These are phyloP conservation scores for Fraxinus paxiana DNA, from an alignment of 305 asterid species.

Conservation along the genomic window DNA sequence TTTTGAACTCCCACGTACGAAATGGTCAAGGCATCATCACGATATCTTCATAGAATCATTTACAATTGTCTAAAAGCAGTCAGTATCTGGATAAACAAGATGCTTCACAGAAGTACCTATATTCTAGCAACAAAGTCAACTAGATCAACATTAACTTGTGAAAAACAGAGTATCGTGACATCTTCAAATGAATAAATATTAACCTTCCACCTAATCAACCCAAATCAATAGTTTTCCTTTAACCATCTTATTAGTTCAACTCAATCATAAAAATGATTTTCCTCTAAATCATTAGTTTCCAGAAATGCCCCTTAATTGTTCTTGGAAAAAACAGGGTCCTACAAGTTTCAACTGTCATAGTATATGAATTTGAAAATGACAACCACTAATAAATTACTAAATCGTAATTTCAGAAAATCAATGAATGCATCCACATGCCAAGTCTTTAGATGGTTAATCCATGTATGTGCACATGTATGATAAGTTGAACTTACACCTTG, in stretches of 20 bases:
- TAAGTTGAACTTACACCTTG: conserved; percentile 3
- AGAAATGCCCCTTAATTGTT: background rate
- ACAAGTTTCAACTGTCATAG: background rate
- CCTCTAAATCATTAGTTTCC: background rate
- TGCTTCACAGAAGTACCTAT: background rate
- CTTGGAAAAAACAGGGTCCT: background rate
- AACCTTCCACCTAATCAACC: background rate
- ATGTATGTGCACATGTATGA: background rate
- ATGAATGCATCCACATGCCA: background rate
- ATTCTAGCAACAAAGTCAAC: background rate
- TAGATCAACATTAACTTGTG: background rate
- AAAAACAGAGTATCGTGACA: background rate
- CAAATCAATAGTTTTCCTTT: background rate
- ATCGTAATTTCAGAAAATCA: background rate
- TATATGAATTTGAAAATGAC: background rate
- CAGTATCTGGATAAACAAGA: background rate
- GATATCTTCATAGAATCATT: background rate
- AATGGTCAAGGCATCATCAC: background rate
- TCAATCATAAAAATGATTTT: background rate
- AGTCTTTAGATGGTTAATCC: background rate
- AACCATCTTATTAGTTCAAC: background rate
- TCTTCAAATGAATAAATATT: background rate
- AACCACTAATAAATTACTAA: background rate
- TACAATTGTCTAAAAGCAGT: background rate
- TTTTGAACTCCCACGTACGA: background rate